Conservation (phyloP, 306 rosid species). For the Gynostemma pentaphyllum region DNA sequence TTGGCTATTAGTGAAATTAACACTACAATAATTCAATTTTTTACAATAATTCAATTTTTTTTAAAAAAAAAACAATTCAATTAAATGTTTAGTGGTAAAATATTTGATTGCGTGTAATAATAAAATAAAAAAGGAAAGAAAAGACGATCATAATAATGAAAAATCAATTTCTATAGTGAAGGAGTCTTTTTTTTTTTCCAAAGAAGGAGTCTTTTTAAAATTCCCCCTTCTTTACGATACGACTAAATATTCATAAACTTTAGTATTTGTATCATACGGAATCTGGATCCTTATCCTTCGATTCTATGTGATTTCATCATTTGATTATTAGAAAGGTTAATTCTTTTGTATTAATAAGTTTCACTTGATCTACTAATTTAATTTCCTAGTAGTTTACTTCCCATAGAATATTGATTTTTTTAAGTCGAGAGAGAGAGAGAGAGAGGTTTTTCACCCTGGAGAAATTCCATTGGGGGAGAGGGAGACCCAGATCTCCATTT, state of each 20-base stretch:
- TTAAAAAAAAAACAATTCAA: not conserved
- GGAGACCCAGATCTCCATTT: conserved; percentile 6
- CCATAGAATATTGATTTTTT: not conserved
- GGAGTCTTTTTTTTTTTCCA: not conserved
- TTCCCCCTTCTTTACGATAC: not conserved
- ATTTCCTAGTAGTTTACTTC: not conserved
- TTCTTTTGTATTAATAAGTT: not conserved
- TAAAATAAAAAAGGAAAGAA: not conserved
- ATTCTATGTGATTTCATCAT: not conserved
- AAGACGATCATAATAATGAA: not conserved
- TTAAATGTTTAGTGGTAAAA: not conserved
- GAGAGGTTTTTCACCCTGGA: conserved; percentile 2
- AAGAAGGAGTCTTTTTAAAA: no score
- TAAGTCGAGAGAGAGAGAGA: not conserved
- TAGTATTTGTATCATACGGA: no score
- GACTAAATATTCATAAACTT: not conserved
- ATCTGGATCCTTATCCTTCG: not conserved
- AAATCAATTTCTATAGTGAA: not conserved
- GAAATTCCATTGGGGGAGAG: not conserved
- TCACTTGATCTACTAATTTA: not conserved
- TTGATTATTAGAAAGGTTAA: not conserved
- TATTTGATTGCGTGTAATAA: not conserved
- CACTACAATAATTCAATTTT: no score
- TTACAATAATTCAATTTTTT: not conserved
- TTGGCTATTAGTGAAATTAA: no score